Evolutionary conservation across 2,329 filamentous ascomycete genomes (phyloP), one percentile per base, ranked within the genome.

Genomic region (Cryphonectria carpinicola): DNA sequence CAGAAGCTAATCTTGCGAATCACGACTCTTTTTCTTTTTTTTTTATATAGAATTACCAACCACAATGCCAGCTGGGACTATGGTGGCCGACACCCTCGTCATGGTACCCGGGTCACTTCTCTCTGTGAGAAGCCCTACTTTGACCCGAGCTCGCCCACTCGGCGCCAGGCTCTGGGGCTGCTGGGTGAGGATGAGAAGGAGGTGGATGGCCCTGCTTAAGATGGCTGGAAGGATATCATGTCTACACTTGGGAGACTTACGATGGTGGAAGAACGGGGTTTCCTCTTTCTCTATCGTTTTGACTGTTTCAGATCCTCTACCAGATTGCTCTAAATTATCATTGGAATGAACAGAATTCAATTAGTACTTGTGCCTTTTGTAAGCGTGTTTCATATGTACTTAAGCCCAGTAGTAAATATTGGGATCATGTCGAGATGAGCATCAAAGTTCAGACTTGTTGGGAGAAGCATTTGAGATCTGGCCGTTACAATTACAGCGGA

Each of bases 51-150:
- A 54, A 90, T 92, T 71, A 92, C 91, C 0, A 93, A 93, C 52
- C 90, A 93, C 74, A 93, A 92, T 73, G 91, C 90, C 0, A 90
- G 87, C 75, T 93, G 90, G 90, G 90, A 93, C 74, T 93, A 93
- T 76, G 90, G 87, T 46, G 89, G 89, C 1, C 84, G 82, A 28
- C 84, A 92, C 76, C 89, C 91, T 0, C 83, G 91, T 54, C 91
- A 94, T 77, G 92, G 92, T 2, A 93, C 91, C 0, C 84, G 92
- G 39, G 91, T 94, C 4, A 93, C 91, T 0, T 84, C 89, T 10
- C 79, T 94, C 66, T 92, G 90, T 0, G 92, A 94, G 81, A 90
- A 90, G 82, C 92, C 92, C 0, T 90, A 85, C 75, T 93, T 92
- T 74, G 86, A 91, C 67, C 80, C 86, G 0, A 81, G 85, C 13